Conservation (phyloP, 768 basidiomycete genomes). For the Trametopsis cervina region DNA sequence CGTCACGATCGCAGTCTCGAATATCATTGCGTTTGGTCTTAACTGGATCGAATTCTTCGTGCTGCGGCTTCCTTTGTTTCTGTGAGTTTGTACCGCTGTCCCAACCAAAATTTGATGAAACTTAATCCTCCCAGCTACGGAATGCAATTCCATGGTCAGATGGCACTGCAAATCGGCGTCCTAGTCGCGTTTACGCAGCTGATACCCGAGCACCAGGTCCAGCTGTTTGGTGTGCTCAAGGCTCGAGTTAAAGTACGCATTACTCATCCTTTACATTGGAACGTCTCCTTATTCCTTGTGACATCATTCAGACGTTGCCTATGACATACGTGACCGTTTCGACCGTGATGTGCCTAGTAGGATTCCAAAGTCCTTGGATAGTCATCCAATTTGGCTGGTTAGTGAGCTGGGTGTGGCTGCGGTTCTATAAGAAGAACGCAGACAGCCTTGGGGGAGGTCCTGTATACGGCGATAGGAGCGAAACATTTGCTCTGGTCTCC, state of each 20-base stretch:
- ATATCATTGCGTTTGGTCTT: constrained; percentile 82
- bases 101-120: background rate
- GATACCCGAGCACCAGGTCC: constrained; percentile 97
- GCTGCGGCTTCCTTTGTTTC: constrained; percentile 65
- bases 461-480: constrained; percentile 90
- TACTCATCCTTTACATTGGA: background rate
- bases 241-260: constrained; percentile 77
- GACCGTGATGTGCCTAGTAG: constrained; percentile 74
- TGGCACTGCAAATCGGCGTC: constrained; percentile 81
- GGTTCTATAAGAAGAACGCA: constrained; percentile 90
- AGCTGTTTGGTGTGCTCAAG: constrained; percentile 78
- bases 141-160: constrained; percentile 88
- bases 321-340: constrained; percentile 92
- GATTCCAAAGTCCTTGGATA: constrained; percentile 86
- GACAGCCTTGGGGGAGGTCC: constrained; percentile 53
- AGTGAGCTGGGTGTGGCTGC: constrained; percentile 88
- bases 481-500: constrained; percentile 89
- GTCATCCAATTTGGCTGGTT: constrained; percentile 99
- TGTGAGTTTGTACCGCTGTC: constrained; percentile 59
- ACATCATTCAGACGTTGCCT: constrained; percentile 61
- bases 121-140: too few species aligned
- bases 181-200: constrained; percentile 96
- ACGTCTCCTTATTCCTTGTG: background rate
- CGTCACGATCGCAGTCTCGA: constrained; percentile 71
- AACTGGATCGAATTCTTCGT: constrained; percentile 83